Percentiles rank a stretch among this genome's conserved stretches.
These are phyloP conservation scores for Boletus rex-veris DNA, from an alignment of 768 basidiomycete species.

Conservation along the genomic window DNA sequence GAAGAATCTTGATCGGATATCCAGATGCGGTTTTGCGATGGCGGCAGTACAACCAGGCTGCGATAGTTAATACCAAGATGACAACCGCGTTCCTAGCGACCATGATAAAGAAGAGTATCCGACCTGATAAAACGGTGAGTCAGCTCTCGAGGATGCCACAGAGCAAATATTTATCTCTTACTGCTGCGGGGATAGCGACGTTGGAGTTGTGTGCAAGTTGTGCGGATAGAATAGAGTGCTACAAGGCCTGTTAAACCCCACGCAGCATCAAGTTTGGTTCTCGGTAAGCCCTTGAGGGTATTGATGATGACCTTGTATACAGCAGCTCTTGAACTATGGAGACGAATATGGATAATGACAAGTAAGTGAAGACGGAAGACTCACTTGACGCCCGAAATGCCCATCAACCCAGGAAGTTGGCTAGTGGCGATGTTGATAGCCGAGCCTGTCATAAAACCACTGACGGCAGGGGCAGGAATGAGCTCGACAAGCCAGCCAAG, in stretches of 20 bases:
- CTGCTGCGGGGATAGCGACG: constrained; percentile 61
- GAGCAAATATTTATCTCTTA: constrained; percentile 28
- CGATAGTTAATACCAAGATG: constrained; percentile 80
- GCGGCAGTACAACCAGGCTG: constrained; percentile 81
- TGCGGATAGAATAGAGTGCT: constrained; percentile 68
- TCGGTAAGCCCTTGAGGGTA: constrained; percentile 78
- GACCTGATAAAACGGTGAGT: constrained; percentile 39
- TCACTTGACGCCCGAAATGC: constrained; percentile 80
- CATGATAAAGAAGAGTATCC: constrained; percentile 73
- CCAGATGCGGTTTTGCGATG: constrained; percentile 54
- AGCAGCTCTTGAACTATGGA: constrained; percentile 71
- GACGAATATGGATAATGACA: background rate
- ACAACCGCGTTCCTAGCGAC: constrained; percentile 85
- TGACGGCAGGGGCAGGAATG: constrained; percentile 81
- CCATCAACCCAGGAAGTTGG: constrained; percentile 89
- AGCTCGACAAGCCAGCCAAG: constrained; percentile 96
- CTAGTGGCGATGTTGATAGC: constrained; percentile 87
- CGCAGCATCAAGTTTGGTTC: constrained; percentile 77
- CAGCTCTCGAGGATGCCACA: background rate
- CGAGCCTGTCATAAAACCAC: constrained; percentile 95
- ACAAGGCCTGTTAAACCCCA: constrained; percentile 80
- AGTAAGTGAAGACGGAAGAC: constrained; percentile 22
- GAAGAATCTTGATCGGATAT: constrained; percentile 82
- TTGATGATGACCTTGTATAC: constrained; percentile 91
- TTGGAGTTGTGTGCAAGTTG: constrained; percentile 45